Base-by-base conservation (phyloP, 1,139 yeast species). In the Saccharomyces hybrid region DNA sequence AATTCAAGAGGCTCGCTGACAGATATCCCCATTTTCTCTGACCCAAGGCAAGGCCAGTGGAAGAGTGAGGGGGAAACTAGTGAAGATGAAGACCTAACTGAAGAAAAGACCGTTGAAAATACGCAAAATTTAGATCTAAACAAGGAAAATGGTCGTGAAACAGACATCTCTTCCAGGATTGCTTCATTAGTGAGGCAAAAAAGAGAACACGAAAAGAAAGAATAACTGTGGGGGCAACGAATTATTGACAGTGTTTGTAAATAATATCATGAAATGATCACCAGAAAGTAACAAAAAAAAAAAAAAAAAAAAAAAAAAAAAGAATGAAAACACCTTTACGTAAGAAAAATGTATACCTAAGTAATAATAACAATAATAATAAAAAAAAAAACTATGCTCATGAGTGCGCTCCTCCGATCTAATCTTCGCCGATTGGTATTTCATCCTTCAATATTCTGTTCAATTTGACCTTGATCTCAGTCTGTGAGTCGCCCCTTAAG, bases 401-500 rank as follows among this genome's bases (percentile, higher is more conserved):
- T 20, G 23, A 3, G 23, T 20, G 23, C 23, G 23, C 23, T 20
- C 23, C 23, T 20, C 23, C 23, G 23, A 20, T 3, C n/a, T 11
- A 90, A 63, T 91, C 97, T 70, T 93, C 98, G 23, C 98, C 98
- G 6, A 96, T 96, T 6, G 99, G 99, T 48, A 93, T 86, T 72
- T 93, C 99, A 67, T 93, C 99, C 69, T 88, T 90, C 62, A 93
- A 74, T 5, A 89, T 80, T 64, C 79, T 84, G 53, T 84, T 75
- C 63, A 93, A 75, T 64, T 83, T 83, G 58, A 95, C 81, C 59
- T 85, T 78, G 57, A 93, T 72, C 65, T 91, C 98, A 0, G 97
- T 91, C 46, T 74, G 75, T 20, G 84, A 84, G 62, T 90, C 95
- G 0, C 98, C 99, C 57, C 91, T 80, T 55, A 93, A 74, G 1